Base-by-base conservation (phyloP, 805 yeast genomes). In the Myxozyma udenii region DNA sequence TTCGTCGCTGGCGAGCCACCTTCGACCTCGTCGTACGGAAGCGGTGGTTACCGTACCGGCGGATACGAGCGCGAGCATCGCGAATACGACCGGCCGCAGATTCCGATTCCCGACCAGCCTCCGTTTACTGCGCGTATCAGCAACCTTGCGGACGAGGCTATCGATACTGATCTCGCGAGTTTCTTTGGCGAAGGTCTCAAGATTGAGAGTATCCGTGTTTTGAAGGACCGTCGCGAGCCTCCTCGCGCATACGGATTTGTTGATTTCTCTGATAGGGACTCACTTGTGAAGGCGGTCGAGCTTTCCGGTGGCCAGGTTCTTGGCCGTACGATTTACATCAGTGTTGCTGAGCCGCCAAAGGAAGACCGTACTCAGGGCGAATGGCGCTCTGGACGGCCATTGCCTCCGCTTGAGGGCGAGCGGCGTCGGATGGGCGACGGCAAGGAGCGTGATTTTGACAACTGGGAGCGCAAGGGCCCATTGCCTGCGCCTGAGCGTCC, bases 101-200 rank as follows among this genome's bases (percentile, higher is more conserved):
- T 73, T 62, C 95, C 96, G 39, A 77, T 93, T 55, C 99, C 99
- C 41, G 91, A 88, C 63, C 77, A 73, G 46, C 89, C 97, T 18
- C 99, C 99, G 48, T 93, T 71, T 77, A 84, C 86, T 64, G 97
- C 96, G n/a, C 81, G 87, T 68, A 77, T 91, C 61, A 80, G 80
- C 66, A 89, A 90, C 72, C 79, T 93, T 66, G 87, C 96, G 54
- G 85, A 86, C 83, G 90, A 85, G 52, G 78, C 80, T 41, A 69
- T 74, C 42, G 97, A 91, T 69, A 80, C 75, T 33, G 78, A 75
- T 47, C 47, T 73, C 23, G 53, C 57, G 25, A 66, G 62, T 23
- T 64, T 67, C 51, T 69, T 72, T 51, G n/a, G n/a, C n/a, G 60
- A 46, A 14, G 72, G 75, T 21, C 68, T 68, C 35, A 74, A 68